phyloP scores from a whole-genome alignment of 169 alveolate genomes.

The Plasmodium chabaudi region DNA sequence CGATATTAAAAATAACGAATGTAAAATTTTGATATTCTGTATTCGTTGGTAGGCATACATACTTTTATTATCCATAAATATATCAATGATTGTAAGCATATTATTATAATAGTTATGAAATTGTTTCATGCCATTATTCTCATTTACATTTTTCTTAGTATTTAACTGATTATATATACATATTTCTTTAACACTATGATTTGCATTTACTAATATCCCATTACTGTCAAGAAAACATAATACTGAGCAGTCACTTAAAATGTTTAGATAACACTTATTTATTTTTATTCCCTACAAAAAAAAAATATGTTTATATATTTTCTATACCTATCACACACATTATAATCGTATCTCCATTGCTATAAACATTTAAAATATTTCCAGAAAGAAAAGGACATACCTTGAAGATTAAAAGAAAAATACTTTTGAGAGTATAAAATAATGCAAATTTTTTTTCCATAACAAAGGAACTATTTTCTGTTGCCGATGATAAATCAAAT shows the following conservation, averaged over 20 bases:
- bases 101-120: constrained; percentile 28
- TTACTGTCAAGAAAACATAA: constrained; percentile 51
- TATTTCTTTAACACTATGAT: constrained; percentile 62
- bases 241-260: constrained; percentile 67
- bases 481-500: constrained; percentile 48
- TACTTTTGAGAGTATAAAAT: constrained; percentile 42
- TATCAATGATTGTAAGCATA: constrained; percentile 43
- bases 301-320: neutral
- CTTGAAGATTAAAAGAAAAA: constrained; percentile 29
- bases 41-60: constrained; percentile 70
- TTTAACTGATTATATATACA: constrained; percentile 43
- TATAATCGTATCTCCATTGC: neutral
- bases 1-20: constrained; percentile 47
- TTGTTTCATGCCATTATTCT: constrained; percentile 13
- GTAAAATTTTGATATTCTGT: constrained; percentile 31
- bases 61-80: constrained; percentile 65
- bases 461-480: constrained; percentile 57
- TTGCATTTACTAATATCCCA: constrained; percentile 30
- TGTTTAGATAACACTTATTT: constrained; percentile 43
- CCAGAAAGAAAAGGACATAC: neutral
- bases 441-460: constrained; percentile 27
- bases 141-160: constrained; percentile 17
- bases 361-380: neutral
- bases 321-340: neutral
- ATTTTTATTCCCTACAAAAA: constrained; percentile 47